Evolutionary conservation across 345 rosid species (phyloP).

Genomic region (Firmiana major): DNA sequence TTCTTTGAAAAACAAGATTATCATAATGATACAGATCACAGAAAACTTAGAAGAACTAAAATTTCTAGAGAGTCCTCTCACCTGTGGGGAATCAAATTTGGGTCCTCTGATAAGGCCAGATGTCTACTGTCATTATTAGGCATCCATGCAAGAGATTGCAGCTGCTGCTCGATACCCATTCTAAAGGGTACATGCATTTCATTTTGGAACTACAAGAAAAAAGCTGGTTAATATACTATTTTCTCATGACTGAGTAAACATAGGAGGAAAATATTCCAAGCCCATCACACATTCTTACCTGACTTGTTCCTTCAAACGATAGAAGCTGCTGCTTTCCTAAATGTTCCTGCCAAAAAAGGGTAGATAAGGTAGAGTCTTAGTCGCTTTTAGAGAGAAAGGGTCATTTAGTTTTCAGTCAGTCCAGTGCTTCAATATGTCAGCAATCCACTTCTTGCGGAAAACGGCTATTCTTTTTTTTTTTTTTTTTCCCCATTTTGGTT

Average conservation of each 20-base stretch:
- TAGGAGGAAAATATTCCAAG: slow-evolving; percentile 7
- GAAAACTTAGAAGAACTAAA: not conserved
- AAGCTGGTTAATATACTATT: slow-evolving; percentile 10
- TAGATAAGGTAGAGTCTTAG: not conserved
- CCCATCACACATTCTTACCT: slow-evolving; percentile 32
- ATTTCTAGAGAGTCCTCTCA: slow-evolving; percentile 19
- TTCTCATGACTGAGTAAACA: not conserved
- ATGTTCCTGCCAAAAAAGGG: slow-evolving; percentile 35
- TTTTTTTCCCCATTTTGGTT: not conserved
- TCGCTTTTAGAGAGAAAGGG: not conserved
- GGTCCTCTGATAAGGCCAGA: slow-evolving; percentile 46
- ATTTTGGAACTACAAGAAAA: slow-evolving; percentile 50
- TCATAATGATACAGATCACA: not conserved
- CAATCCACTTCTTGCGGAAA: not conserved
- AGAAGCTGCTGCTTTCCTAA: slow-evolving; percentile 49
- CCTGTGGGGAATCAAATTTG: slow-evolving; percentile 49
- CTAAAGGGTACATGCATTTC: slow-evolving; percentile 52
- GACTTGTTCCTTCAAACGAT: slow-evolving; percentile 47
- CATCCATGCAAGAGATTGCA: slow-evolving; percentile 55
- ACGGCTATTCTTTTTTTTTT: not conserved
- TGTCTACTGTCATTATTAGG: slow-evolving; percentile 42
- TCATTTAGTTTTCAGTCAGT: not conserved
- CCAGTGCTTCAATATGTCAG: not conserved
- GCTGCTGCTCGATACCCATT: slow-evolving; percentile 57
- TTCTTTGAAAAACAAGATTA: not conserved